phyloP scores from a whole-genome alignment of 768 basidiomycete species.

The Phallus indusiatus region DNA sequence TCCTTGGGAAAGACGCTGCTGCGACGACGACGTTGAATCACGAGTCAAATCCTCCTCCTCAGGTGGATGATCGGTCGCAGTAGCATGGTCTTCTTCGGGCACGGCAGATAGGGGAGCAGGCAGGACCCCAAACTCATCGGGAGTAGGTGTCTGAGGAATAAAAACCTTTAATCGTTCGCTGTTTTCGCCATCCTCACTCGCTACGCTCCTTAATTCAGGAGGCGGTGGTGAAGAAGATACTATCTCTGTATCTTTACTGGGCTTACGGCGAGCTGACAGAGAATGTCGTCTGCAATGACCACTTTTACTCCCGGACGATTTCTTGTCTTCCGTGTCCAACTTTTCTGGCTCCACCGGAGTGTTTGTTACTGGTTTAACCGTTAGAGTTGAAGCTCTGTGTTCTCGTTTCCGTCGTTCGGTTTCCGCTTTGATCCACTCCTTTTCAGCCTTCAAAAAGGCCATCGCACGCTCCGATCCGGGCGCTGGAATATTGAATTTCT shows the following conservation, averaged over 20 bases:
- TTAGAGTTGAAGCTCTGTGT: neutral
- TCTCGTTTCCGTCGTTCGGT: neutral
- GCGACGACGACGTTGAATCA: too few relatives aligned
- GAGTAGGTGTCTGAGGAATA: neutral
- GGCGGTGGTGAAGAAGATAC: neutral
- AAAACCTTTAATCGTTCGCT: neutral
- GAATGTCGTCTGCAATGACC: neutral
- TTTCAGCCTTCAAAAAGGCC: slow-evolving; percentile 9
- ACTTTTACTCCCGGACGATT: neutral
- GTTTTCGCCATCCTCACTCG: neutral
- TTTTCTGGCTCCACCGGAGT: too few relatives aligned
- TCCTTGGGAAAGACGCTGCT: neutral
- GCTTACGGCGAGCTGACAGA: neutral
- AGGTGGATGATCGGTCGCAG: neutral
- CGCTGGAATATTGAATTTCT: slow-evolving; percentile 2
- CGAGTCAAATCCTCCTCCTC: neutral
- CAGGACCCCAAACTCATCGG: neutral
- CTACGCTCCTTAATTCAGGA: neutral
- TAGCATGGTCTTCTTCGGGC: neutral
- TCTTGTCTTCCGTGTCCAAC: neutral
- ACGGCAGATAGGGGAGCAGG: neutral
- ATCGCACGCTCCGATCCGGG: slow-evolving; percentile 4
- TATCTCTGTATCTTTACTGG: neutral
- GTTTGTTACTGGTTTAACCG: neutral
- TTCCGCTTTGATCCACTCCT: slow-evolving; percentile 2